A percentile compares a stretch with the other conserved stretches of the same genome.
Evolutionary conservation across 257 asterid genomes (phyloP).

Genomic region (Nicotiana noctiflora): DNA sequence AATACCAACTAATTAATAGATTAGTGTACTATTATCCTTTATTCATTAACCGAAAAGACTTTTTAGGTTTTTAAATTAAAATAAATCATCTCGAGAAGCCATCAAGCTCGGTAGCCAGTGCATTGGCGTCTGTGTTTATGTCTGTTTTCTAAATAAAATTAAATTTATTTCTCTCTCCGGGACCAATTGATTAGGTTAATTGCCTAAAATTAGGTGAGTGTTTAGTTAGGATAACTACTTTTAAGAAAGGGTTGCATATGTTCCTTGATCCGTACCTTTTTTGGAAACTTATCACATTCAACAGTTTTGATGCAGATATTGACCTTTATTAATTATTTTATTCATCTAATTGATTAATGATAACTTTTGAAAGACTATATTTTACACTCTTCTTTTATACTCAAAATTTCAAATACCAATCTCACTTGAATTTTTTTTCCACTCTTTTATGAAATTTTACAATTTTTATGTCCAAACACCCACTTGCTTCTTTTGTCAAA

Average conservation of each 20-base stretch:
- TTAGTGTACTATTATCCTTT: background rate
- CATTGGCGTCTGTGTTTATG: background rate
- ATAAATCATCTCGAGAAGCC: background rate
- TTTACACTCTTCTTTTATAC: too few relatives aligned
- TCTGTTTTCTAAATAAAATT: background rate
- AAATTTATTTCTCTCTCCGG: background rate
- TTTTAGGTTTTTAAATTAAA: background rate
- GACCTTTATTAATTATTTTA: background rate
- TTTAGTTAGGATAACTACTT: background rate
- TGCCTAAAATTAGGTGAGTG: background rate
- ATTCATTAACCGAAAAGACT: background rate
- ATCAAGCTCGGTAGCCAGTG: background rate
- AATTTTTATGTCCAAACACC: too few relatives aligned
- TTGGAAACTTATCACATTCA: background rate
- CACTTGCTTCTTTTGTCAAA: background rate
- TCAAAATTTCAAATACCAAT: too few relatives aligned
- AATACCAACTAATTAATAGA: background rate
- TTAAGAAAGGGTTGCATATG: background rate
- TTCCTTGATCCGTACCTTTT: background rate
- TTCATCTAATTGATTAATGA: background rate
- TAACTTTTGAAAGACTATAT: background rate
- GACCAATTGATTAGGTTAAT: conserved; percentile 3
- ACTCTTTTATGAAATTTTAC: too few relatives aligned
- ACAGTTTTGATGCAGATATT: background rate
- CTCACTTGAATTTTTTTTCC: too few relatives aligned